A percentile compares a stretch with the other conserved stretches of the same genome.
Evolutionary conservation across 176 grass and related monocot species (phyloP).

Genomic region (Zea luxurians): DNA sequence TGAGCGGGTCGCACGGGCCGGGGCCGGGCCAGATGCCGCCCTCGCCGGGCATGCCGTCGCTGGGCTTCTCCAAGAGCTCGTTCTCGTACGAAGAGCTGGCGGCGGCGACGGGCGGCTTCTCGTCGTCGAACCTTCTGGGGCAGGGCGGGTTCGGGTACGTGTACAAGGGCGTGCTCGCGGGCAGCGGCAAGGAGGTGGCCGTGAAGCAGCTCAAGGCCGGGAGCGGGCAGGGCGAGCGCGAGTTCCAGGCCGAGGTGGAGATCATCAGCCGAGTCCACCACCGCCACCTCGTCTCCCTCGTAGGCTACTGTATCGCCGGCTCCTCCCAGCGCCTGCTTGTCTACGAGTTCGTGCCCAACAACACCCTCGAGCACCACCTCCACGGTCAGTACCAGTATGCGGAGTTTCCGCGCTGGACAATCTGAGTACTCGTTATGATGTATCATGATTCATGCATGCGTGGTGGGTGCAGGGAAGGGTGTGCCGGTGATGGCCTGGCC

Average conservation of each 20-base stretch:
- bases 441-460: neutral
- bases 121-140: conserved; percentile 63
- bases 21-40: conserved; percentile 35
- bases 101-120: conserved; percentile 62
- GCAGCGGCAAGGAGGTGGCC: conserved; percentile 78
- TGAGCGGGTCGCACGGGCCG: conserved; percentile 51
- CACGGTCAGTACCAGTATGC: conserved; percentile 42
- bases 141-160: conserved; percentile 96
- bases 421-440: neutral
- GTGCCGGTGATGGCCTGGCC: conserved; percentile 71
- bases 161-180: conserved; percentile 68
- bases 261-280: conserved; percentile 99
- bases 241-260: conserved; percentile 98
- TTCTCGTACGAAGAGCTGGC: conserved; percentile 88
- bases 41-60: conserved; percentile 47
- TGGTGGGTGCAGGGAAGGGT: conserved; percentile 48
- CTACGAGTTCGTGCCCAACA: conserved; percentile 86
- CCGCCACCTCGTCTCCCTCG: conserved; percentile 91
- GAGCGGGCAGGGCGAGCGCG: conserved; percentile 93
- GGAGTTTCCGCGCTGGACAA: neutral
- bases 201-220: conserved; percentile 96
- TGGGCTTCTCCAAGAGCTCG: conserved; percentile 70
- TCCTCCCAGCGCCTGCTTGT: conserved; percentile 70
- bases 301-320: conserved; percentile 87
- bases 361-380: conserved; percentile 81